Evolutionary conservation across 192 early-diverging fungal species (phyloP).

Genomic region (Gigaspora rosea): DNA sequence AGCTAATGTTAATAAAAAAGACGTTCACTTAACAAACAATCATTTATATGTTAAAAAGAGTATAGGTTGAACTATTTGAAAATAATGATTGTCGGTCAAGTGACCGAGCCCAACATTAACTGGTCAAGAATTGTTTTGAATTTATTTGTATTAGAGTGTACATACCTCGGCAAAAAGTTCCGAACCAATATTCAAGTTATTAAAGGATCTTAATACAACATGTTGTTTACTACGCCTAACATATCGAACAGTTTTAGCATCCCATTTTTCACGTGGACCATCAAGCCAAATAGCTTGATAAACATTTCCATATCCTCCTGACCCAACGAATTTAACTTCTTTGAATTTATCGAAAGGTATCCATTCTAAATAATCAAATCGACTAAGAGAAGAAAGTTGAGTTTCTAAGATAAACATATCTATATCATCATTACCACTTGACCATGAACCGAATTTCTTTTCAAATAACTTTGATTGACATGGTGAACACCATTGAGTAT

Average conservation of each 20-base stretch:
- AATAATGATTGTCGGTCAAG: too few relatives aligned
- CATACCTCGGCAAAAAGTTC: constrained; percentile 23
- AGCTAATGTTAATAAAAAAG: too few relatives aligned
- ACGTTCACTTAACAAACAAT: too few relatives aligned
- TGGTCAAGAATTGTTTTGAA: neutral
- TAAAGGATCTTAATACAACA: constrained; percentile 16
- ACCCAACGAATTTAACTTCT: neutral
- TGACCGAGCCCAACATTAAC: too few relatives aligned
- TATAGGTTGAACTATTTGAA: too few relatives aligned
- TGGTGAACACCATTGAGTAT: constrained; percentile 16
- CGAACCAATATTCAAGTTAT: neutral
- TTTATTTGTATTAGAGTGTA: neutral
- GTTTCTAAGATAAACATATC: constrained; percentile 17
- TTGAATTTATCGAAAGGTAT: constrained; percentile 22
- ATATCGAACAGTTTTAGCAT: constrained; percentile 1
- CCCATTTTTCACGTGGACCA: constrained; percentile 16
- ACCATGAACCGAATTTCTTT: constrained; percentile 13
- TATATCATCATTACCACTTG: constrained; percentile 19
- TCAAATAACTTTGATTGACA: constrained; percentile 14
- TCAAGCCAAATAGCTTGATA: constrained; percentile 19
- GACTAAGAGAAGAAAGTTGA: constrained; percentile 2
- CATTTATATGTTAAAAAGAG: too few relatives aligned
- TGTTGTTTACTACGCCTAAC: neutral
- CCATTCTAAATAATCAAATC: constrained; percentile 11
- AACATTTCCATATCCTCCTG: neutral